These are phyloP conservation scores for Cytidiella melzeri DNA, from an alignment of 768 basidiomycete genomes.

Conservation along the genomic window DNA sequence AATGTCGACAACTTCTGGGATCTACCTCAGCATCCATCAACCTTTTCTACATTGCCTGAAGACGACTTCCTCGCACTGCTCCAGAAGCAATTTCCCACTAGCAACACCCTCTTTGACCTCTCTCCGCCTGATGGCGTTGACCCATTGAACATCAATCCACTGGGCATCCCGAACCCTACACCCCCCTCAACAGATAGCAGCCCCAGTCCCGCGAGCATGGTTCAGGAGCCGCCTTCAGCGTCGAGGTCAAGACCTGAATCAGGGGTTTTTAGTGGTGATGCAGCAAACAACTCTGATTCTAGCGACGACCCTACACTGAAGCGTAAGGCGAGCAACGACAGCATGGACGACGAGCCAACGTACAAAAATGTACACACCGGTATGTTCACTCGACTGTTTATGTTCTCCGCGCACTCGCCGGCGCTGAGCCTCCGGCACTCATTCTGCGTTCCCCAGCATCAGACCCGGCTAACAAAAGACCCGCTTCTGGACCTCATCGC, in stretches of 20 bases:
- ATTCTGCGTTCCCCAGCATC: background rate
- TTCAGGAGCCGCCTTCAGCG: slow-evolving; percentile 25
- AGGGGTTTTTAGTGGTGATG: slow-evolving; percentile 21
- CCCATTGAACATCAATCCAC: slow-evolving; percentile 50
- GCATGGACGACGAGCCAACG: slow-evolving; percentile 57
- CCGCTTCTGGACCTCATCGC: slow-evolving; percentile 12
- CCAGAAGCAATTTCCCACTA: slow-evolving; percentile 62
- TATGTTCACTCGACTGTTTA: slow-evolving; percentile 26
- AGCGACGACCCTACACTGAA: slow-evolving; percentile 50
- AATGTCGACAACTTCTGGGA: slow-evolving; percentile 57
- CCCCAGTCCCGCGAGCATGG: slow-evolving; percentile 63
- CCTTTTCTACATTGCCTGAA: slow-evolving; percentile 62
- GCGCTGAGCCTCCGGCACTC: background rate
- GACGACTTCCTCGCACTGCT: slow-evolving; percentile 74
- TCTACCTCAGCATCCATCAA: slow-evolving; percentile 44
- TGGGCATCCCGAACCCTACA: slow-evolving; percentile 44
- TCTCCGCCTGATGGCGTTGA: slow-evolving; percentile 41
- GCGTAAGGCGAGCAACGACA: slow-evolving; percentile 69
- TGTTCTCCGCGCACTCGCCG: background rate
- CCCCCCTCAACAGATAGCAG: slow-evolving; percentile 68
- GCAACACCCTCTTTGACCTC: slow-evolving; percentile 15
- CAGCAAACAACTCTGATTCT: slow-evolving; percentile 7
- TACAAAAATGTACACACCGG: slow-evolving; percentile 62
- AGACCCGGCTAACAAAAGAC: background rate
- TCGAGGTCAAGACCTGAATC: slow-evolving; percentile 28